Conservation (phyloP, 805 yeast genomes). For the Starmerella riodocensis region DNA sequence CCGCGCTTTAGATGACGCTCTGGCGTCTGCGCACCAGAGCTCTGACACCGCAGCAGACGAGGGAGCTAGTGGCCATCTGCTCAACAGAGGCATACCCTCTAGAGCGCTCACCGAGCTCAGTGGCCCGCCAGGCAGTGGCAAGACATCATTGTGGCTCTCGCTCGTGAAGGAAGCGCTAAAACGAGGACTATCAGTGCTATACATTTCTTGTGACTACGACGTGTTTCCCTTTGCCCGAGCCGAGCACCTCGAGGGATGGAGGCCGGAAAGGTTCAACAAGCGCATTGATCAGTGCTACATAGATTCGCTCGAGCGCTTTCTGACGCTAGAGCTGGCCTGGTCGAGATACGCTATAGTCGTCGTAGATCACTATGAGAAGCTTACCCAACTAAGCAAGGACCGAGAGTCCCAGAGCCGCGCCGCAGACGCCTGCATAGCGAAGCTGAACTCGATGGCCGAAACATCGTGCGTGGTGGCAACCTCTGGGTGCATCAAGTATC, state of each 20-base stretch:
- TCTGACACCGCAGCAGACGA: too few species aligned
- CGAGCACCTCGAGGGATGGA: constrained; percentile 10
- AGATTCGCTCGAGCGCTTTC: constrained; percentile 13
- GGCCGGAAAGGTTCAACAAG: background rate
- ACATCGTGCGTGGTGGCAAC: constrained; percentile 11
- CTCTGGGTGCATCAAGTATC: constrained; percentile 1
- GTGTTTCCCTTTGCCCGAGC: constrained; percentile 20
- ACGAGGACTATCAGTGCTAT: constrained; percentile 19
- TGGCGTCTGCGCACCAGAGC: too few species aligned
- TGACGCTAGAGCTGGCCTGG: constrained; percentile 22
- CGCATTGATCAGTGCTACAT: constrained; percentile 7
- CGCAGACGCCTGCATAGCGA: background rate
- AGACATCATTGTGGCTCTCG: constrained; percentile 20
- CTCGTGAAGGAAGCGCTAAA: constrained; percentile 17
- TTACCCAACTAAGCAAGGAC: constrained; percentile 6
- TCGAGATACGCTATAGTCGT: constrained; percentile 22
- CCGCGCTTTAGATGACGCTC: too few species aligned
- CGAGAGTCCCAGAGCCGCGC: constrained; percentile 1
- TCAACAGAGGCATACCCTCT: constrained; percentile 8
- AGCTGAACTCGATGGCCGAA: background rate
- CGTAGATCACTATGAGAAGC: constrained; percentile 16
- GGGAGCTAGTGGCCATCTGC: too few species aligned
- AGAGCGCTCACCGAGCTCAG: constrained; percentile 19
- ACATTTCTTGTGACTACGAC: constrained; percentile 18
- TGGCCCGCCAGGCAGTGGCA: constrained; percentile 26